phyloP scores from a whole-genome alignment of 2,329 filamentous ascomycete species.

The Epichloe gansuensis region DNA sequence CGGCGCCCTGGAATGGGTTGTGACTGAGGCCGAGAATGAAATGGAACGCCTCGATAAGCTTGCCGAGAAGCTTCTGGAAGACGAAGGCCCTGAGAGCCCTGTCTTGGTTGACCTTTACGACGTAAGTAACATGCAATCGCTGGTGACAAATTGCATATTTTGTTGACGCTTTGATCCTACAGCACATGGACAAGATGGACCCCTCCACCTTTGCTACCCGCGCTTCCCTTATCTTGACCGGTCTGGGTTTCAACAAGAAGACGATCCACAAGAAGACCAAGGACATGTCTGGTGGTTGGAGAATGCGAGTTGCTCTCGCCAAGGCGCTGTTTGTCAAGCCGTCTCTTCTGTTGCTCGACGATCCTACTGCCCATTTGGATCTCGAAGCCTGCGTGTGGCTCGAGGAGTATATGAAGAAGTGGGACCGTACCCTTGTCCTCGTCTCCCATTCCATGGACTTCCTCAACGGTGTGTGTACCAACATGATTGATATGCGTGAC shows the following conservation, averaged over 20 bases:
- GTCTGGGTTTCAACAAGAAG: constrained; percentile 97
- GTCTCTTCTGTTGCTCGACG: constrained; percentile 86
- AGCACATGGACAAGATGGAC: constrained; percentile 99
- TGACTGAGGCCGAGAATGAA: constrained; percentile 86
- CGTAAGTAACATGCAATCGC: constrained; percentile 37
- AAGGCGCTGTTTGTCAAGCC: constrained; percentile 99
- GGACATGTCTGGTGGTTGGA: constrained; percentile 99
- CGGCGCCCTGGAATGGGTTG: constrained; percentile 94
- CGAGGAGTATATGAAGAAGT: constrained; percentile 99
- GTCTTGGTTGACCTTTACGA: constrained; percentile 92
- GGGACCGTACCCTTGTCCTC: constrained; percentile 91
- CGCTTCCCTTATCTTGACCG: constrained; percentile 90
- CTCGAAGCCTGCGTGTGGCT: constrained; percentile 99
- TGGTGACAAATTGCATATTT: background rate
- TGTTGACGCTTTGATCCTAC: constrained; percentile 11
- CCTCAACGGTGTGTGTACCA: constrained; percentile 95
- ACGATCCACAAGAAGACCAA: constrained; percentile 99
- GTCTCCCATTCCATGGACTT: constrained; percentile 99
- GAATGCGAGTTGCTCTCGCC: constrained; percentile 95
- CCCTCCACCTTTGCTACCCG: constrained; percentile 93
- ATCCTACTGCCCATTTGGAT: constrained; percentile 98
- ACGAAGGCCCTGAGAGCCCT: constrained; percentile 81
- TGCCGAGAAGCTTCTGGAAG: constrained; percentile 82
- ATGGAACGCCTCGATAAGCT: constrained; percentile 78
- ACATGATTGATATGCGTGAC: constrained; percentile 95